Conservation (phyloP, 352 stramenopile species). For the Globisporangium radiosum region DNA sequence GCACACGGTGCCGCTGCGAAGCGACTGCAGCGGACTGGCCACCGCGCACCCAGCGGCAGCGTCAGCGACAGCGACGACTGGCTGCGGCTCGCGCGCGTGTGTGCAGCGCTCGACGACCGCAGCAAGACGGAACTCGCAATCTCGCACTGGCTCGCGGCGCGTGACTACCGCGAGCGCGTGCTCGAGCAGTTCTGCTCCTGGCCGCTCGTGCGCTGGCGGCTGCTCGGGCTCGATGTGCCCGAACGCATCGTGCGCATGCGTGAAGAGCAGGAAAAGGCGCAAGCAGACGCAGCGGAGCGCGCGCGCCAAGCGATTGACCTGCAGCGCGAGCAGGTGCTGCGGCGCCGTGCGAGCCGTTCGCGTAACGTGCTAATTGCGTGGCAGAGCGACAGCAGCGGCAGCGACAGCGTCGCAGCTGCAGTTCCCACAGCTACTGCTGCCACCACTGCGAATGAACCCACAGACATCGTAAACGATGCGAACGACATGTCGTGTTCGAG, state of each 20-base stretch:
- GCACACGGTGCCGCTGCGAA: background rate
- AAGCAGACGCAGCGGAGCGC: conserved; percentile 9
- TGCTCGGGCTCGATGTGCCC: conserved; percentile 42
- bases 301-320: conserved; percentile 16
- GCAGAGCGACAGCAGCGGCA: conserved; percentile 5
- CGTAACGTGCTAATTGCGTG: conserved; percentile 22
- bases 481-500: too few species aligned
- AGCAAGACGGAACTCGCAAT: conserved; percentile 18
- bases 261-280: conserved; percentile 14
- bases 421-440: background rate
- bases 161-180: conserved; percentile 34
- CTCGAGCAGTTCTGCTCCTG: conserved; percentile 37
- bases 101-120: conserved; percentile 43
- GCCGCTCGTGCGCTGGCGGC: conserved; percentile 54
- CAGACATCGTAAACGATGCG: background rate
- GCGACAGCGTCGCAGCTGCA: too few species aligned
- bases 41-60: background rate
- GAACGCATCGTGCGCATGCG: conserved; percentile 21
- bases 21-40: background rate
- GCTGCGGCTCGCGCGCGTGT: conserved; percentile 42
- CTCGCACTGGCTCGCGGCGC: conserved; percentile 28
- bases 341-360: conserved; percentile 19
- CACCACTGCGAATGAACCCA: background rate
- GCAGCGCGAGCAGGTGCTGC: conserved; percentile 25
- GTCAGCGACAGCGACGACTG: conserved; percentile 26